Conservation (phyloP, 73 alveolate species). For the Symbiodinium pilosum region DNA sequence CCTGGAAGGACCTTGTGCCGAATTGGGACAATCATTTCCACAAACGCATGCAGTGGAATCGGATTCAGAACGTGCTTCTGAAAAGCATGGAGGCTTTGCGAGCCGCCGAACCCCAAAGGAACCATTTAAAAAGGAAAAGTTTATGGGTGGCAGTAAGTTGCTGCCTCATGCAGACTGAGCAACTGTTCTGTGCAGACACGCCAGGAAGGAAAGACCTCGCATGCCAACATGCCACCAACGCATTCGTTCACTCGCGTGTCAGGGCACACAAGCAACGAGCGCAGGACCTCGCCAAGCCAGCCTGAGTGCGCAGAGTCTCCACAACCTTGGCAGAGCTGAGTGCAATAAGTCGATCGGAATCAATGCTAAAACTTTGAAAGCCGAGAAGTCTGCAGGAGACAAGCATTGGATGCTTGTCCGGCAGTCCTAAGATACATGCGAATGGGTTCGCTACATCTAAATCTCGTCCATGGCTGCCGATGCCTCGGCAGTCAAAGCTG, state of each 20-base stretch:
- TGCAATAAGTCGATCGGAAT: too few relatives aligned
- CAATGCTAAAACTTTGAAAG: not conserved
- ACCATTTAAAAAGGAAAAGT: too few relatives aligned
- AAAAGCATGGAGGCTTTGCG: too few relatives aligned
- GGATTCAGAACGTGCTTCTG: too few relatives aligned
- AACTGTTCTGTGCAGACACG: not conserved
- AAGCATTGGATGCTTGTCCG: not conserved
- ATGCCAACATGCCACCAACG: not conserved
- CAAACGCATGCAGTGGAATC: too few relatives aligned
- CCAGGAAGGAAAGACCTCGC: not conserved
- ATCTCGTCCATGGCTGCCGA: not conserved
- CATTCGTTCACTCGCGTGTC: not conserved
- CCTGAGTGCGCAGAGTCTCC: slow-evolving; percentile 9
- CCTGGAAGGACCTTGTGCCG: slow-evolving; percentile 46
- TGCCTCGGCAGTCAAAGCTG: slow-evolving; percentile 17
- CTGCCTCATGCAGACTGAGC: not conserved
- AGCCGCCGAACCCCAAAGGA: too few relatives aligned
- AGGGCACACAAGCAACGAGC: not conserved
- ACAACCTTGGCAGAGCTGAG: not conserved
- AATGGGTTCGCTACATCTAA: too few relatives aligned
- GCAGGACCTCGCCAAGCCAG: not conserved
- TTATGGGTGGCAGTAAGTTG: not conserved
- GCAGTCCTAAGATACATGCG: not conserved
- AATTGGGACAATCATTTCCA: too few relatives aligned
- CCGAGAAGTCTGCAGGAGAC: not conserved